Percentiles rank a stretch among this genome's conserved stretches.
Evolutionary conservation across 441 rosid genomes (phyloP).

Genomic region (Flueggea neowawraea): DNA sequence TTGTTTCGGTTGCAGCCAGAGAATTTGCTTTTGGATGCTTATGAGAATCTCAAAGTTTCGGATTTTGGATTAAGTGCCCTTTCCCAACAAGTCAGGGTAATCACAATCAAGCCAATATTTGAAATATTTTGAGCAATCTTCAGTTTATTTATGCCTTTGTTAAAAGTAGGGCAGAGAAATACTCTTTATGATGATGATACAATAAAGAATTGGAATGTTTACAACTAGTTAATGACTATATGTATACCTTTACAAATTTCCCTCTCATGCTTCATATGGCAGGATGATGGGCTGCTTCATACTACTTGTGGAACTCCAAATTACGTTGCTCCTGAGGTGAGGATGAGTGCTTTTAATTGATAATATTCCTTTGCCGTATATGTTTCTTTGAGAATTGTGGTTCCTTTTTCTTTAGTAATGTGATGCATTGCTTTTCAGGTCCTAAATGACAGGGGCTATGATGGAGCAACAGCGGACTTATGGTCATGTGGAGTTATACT

Average conservation of each 20-base stretch:
- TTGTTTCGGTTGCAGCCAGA: conserved; percentile 65
- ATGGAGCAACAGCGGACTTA: conserved; percentile 93
- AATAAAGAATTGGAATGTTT: too few relatives aligned
- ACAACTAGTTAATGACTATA: too few relatives aligned
- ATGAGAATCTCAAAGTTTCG: conserved; percentile 90
- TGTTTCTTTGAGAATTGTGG: background rate
- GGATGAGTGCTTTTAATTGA: conserved; percentile 15
- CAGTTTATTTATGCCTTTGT: background rate
- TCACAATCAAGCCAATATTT: conserved; percentile 1
- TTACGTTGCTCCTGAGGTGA: conserved; percentile 96
- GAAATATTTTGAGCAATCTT: background rate
- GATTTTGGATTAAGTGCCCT: conserved; percentile 98
- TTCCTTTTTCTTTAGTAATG: conserved; percentile 1
- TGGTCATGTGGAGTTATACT: conserved; percentile 99
- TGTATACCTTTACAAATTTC: too few relatives aligned
- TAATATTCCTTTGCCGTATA: background rate
- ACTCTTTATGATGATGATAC: background rate
- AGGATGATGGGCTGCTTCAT: conserved; percentile 98
- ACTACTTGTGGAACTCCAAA: conserved; percentile 98
- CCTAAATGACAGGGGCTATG: conserved; percentile 93
- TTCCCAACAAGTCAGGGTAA: conserved; percentile 97
- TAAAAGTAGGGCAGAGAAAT: background rate
- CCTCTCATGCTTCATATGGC: conserved; percentile 13
- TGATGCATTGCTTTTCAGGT: conserved; percentile 48
- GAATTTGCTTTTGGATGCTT: conserved; percentile 75